Conservation (phyloP, 169 alveolate species). For the Cyclospora cayetanensis region DNA sequence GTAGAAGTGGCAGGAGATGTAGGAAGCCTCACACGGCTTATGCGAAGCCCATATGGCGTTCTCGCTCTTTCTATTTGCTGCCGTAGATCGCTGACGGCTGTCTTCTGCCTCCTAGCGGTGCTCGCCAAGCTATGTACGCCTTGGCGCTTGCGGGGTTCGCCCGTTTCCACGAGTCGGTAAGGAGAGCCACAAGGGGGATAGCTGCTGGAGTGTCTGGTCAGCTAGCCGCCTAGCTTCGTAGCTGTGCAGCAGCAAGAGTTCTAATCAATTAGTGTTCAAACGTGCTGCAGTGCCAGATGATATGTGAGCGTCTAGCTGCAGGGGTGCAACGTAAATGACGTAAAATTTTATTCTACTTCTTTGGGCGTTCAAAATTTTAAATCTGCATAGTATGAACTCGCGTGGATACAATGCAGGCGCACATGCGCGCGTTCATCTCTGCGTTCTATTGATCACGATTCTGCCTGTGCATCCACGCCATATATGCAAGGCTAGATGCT, state of each 20-base stretch:
- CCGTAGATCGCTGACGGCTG: slow-evolving; percentile 43
- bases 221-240: background rate
- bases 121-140: background rate
- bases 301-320: background rate
- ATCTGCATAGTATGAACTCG: no score
- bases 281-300: no score
- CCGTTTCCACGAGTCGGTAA: slow-evolving; percentile 51
- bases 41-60: no score
- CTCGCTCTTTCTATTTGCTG: background rate
- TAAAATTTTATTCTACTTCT: background rate
- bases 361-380: background rate
- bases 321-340: background rate
- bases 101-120: slow-evolving; percentile 31
- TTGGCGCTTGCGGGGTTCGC: slow-evolving; percentile 30
- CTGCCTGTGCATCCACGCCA: no score
- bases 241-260: background rate
- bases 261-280: background rate
- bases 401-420: no score
- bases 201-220: background rate
- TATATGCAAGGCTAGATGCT: no score
- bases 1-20: background rate
- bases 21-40: background rate
- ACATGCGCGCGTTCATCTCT: no score
- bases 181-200: background rate
- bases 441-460: no score